Base-by-base conservation (phyloP, 495 filamentous ascomycete species). In the Tetracladium marchalianum region DNA sequence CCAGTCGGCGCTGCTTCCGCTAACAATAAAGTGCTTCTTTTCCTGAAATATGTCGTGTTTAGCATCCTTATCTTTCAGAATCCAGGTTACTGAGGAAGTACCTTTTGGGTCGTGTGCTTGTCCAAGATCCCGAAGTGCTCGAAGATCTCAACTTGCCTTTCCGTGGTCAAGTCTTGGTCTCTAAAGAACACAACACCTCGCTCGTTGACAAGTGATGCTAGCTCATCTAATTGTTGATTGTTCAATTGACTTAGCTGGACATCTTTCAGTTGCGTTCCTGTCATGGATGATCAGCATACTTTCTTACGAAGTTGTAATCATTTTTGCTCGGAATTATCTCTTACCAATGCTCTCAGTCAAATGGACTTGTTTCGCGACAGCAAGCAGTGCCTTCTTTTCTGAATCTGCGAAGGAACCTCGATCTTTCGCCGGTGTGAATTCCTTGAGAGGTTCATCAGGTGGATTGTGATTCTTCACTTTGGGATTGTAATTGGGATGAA, bases 91-190 rank as follows among this genome's bases (percentile, higher is more conserved):
- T 24, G 32, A 35, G 49, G 55, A 55, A 43, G 35, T 47, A 47
- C 35, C 11, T 73, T 73, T 42, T 74, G 72, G 0, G 70, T 66
- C 1, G 71, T 70, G 53, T 75, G 70, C 37, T 60, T 60, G 51
- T 73, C 69, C 39, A 75, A 52, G 7, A 58, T 59, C 11, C 72
- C 73, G 47, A 67, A 76, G 54, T 77, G 70, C 48, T 71, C 63
- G 50, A 75, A 75, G 16, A 76, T 58, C 48, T 64, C 55, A 13
- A 75, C 66, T 52, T 77, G 73, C 34, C 55, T 48, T 18, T 71
- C 66, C 1, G 73, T 75, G n/a, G 68, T 72, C 10, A 73, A 58
- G 50, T 72, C 65, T 36, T 75, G 71, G 54, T 66, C 55, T 6
- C 69, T 63, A 53, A 75, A 73, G 56, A 69, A 70, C 19, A 75